These are phyloP conservation scores for Scortechinia acanthostroma DNA, from an alignment of 2,329 filamentous ascomycete genomes.

Conservation along the genomic window DNA sequence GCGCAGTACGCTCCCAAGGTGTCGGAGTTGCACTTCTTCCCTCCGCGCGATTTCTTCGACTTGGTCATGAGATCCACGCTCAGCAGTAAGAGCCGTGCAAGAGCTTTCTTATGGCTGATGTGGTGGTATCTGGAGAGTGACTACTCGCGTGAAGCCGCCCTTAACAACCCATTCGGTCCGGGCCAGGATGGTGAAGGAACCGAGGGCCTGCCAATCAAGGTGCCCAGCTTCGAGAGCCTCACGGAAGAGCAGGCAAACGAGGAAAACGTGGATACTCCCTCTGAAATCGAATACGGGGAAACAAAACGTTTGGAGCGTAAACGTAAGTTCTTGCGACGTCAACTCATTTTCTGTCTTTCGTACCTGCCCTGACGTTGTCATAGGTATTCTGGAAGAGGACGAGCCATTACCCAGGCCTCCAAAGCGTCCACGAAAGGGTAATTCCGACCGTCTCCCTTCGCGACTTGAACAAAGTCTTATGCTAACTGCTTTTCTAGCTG, in stretches of 20 bases:
- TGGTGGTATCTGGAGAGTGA: constrained; percentile 74
- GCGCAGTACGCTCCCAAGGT: constrained; percentile 67
- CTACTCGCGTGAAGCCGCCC: constrained; percentile 55
- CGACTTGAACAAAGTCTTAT: too few relatives aligned
- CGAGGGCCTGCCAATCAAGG: constrained; percentile 1
- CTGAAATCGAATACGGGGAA: constrained; percentile 36
- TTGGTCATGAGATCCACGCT: constrained; percentile 64
- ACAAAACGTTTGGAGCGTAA: constrained; percentile 36
- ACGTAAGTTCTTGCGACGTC: constrained; percentile 15
- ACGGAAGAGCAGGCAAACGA: constrained; percentile 37
- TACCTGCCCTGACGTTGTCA: constrained; percentile 6
- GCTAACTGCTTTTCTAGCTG: too few relatives aligned
- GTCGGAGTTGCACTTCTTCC: constrained; percentile 64
- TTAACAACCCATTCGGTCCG: constrained; percentile 61
- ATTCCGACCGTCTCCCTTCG: constrained; percentile 5
- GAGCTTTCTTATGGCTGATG: constrained; percentile 69
- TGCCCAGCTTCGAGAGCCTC: constrained; percentile 12
- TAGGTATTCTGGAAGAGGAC: constrained; percentile 36
- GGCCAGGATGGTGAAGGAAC: constrained; percentile 14
- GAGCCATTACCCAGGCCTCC: constrained; percentile 28
- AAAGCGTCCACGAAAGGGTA: constrained; percentile 33
- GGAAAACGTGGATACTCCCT: constrained; percentile 37
- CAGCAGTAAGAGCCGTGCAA: constrained; percentile 60
- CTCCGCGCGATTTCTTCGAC: constrained; percentile 68
- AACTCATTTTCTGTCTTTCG: not conserved